These are phyloP conservation scores for Hymenoscyphus fraxineus DNA, from an alignment of 2,329 filamentous ascomycete genomes.

Conservation along the genomic window DNA sequence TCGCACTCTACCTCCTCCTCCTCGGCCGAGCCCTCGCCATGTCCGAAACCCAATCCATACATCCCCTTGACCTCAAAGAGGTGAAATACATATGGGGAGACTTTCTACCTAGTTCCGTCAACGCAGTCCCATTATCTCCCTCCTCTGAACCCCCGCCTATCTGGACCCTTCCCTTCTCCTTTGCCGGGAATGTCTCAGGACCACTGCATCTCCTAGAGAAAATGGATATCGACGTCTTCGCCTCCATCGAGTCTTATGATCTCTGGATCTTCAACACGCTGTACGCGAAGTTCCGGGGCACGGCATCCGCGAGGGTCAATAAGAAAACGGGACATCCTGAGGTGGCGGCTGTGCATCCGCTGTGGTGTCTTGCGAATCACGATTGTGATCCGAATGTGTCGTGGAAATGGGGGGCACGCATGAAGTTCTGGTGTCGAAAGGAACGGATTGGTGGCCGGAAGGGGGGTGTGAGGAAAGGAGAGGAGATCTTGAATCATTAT, in stretches of 20 bases:
- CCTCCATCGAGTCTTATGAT: constrained; percentile 56
- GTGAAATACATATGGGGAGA: constrained; percentile 69
- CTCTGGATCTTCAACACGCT: constrained; percentile 87
- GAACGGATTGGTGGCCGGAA: constrained; percentile 49
- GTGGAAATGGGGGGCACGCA: constrained; percentile 87
- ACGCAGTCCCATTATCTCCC: constrained; percentile 52
- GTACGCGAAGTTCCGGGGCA: constrained; percentile 89
- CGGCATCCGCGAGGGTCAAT: constrained; percentile 80
- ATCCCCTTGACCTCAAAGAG: constrained; percentile 61
- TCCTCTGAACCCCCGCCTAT: constrained; percentile 54
- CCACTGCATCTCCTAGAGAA: constrained; percentile 77
- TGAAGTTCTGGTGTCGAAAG: constrained; percentile 64
- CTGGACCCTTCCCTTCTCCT: constrained; percentile 74
- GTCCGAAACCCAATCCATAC: constrained; percentile 54
- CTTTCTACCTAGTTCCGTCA: constrained; percentile 51
- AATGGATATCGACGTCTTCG: constrained; percentile 78
- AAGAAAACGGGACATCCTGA: constrained; percentile 78
- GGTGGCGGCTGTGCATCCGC: constrained; percentile 86
- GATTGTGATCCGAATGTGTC: constrained; percentile 91
- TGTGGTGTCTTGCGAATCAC: constrained; percentile 96
- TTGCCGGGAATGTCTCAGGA: constrained; percentile 68
- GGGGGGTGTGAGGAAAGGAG: constrained; percentile 67
- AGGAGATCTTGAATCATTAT: constrained; percentile 92
- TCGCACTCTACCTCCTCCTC: constrained; percentile 60
- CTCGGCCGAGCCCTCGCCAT: constrained; percentile 62